These are phyloP conservation scores for Citrullus colocynthis DNA, from an alignment of 306 rosid genomes.

Conservation along the genomic window DNA sequence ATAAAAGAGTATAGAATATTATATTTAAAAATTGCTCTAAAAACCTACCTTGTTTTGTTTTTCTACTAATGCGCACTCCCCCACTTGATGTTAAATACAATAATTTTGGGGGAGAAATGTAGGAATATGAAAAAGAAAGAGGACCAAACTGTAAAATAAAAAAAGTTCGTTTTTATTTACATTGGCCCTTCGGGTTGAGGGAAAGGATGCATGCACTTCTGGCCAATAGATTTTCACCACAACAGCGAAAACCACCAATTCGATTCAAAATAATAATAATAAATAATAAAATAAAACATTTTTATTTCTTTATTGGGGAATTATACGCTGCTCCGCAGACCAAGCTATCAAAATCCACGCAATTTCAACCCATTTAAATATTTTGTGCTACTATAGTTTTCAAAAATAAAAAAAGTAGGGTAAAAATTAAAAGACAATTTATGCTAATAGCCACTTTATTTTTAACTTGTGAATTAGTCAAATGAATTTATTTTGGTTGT, in stretches of 20 bases:
- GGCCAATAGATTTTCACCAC: conserved; percentile 8
- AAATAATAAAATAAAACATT: too few relatives aligned
- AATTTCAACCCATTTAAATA: not conserved
- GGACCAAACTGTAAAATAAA: not conserved
- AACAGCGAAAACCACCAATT: not conserved
- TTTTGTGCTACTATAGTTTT: not conserved
- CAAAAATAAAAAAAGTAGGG: too few relatives aligned
- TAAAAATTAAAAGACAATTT: too few relatives aligned
- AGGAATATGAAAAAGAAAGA: not conserved
- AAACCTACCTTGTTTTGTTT: not conserved
- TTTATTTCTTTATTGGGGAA: not conserved
- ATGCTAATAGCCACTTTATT: too few relatives aligned
- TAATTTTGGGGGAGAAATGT: not conserved
- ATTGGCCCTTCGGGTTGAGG: not conserved
- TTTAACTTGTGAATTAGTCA: too few relatives aligned
- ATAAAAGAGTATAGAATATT: not conserved
- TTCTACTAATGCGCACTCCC: not conserved
- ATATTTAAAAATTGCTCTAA: not conserved
- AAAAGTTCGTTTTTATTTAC: not conserved
- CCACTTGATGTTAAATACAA: not conserved
- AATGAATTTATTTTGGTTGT: too few relatives aligned
- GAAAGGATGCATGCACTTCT: not conserved
- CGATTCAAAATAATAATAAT: too few relatives aligned
- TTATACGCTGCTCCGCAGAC: not conserved
- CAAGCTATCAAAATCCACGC: not conserved